Base-by-base conservation (phyloP, 768 basidiomycete species). In the Leccinum sublutescens region DNA sequence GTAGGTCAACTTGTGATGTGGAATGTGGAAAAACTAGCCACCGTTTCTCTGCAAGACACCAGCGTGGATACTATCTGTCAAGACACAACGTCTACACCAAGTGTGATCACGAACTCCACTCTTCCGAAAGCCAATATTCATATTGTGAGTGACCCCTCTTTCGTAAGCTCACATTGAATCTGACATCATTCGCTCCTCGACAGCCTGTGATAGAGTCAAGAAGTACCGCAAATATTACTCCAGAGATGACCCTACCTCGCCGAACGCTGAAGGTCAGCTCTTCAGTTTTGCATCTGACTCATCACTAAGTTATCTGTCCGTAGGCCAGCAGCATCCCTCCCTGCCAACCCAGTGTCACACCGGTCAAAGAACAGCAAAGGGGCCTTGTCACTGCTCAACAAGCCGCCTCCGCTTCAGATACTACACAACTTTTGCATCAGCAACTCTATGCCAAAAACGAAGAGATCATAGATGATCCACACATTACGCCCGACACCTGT, bases 281-380 rank as follows among this genome's bases (percentile, higher is more conserved):
- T 60, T 33, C n/a, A 27, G 25, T 33, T 19, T 57, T 10, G 34
- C 38, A 36, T 56, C 58, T 47, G 48, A 55, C 29, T 17, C 19
- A 2, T 45, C 40, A 17, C 25, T 25, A 56, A 57, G 23, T 25
- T 17, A 33, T 50, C 38, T 45, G n/a, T 55, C 59, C 27, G 25
- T 19, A 70, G 67, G 23, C 14, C 45, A 23, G 23, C 17, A 31
- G 29, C 54, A 50, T 40, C 27, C 38, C 47, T 25, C 25, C 29
- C 21, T 34, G 43, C 52, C 36, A 52, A 45, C 48, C 19, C 15
- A 47, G 40, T 33, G 15, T 38, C n/a, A 74, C 72, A 51, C 52
- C 65, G 10, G 63, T 56, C 48, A 71, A 73, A 63, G 75, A 75
- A 7, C 71, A 74, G 11, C 74, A 71, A 72, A 71, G 70, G 51